Percentiles rank a stretch among this genome's conserved stretches.
phyloP scores from a whole-genome alignment of 352 stramenopile genomes.

The Pythium dissimile region DNA sequence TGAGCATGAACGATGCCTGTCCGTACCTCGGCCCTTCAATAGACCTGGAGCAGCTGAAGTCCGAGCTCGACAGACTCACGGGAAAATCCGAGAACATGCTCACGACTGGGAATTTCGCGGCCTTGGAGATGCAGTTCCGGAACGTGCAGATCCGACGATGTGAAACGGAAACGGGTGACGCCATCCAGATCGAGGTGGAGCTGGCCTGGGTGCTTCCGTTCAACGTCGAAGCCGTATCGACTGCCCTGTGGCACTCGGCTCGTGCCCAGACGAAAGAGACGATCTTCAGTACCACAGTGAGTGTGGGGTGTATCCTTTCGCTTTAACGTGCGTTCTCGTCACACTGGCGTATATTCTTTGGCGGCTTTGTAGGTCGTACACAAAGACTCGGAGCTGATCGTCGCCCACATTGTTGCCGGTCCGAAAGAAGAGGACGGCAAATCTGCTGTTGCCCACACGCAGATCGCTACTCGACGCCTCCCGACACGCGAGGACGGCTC shows the following conservation, averaged over 20 bases:
- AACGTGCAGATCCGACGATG: neutral
- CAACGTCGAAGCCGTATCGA: neutral
- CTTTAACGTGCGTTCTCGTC: neutral
- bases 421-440: neutral
- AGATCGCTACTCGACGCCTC: neutral
- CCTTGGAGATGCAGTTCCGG: neutral
- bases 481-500: neutral
- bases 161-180: neutral
- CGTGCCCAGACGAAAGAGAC: neutral
- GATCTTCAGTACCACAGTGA: neutral
- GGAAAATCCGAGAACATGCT: neutral
- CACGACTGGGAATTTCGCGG: neutral
- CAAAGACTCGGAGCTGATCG: neutral
- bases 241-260: neutral
- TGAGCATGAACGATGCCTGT: neutral
- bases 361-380: neutral
- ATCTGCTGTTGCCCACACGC: neutral
- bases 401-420: neutral
- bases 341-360: neutral
- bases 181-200: slow-evolving; percentile 1
- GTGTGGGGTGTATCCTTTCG: neutral
- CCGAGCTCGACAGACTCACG: neutral
- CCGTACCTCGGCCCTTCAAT: neutral
- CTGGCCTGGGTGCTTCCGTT: slow-evolving; percentile 4
- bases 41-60: neutral